Base-by-base conservation (phyloP, 2,329 filamentous ascomycete species). In the Pezicula neosporulosa region DNA sequence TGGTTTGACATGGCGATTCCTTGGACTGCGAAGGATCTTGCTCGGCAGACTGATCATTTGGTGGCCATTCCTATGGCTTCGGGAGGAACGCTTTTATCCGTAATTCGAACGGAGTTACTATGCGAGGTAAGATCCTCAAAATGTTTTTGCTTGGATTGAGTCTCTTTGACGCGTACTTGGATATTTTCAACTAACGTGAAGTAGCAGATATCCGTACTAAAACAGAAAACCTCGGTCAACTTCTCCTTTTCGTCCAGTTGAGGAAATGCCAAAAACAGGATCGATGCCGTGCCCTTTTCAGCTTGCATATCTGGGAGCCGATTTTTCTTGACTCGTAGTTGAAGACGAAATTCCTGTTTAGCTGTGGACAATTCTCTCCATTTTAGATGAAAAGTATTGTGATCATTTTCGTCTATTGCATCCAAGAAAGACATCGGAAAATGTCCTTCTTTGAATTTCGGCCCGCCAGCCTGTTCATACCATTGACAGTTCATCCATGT, bases 171-270 rank as follows among this genome's bases (percentile, higher is more conserved):
- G 64, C 93, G 78, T 59, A 80, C 88, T 66, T 94, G 89, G 28
- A 90, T 82, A 42, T 85, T 82, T 66, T 93, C 89, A 1, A 89
- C 88, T 75, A 85, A 85, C 65, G 93, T 94, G 65, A 92, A 87
- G 49, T 86, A 81, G 21, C 86, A 89, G 56, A 94, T 94, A 61
- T 94, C 87, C 24, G 89, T 92, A 44, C 93, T 85, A 61, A 84
- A 89, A 63, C 66, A 41, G 78, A 76, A 15, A 3, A 90, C 85
- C 55, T 83, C 82, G 68, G 88, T 88, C 47, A 90, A 75, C 27
- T 73, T 72, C 3, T 85, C 86, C 18, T 80, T 73, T 2, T 76
- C 71, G 54, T 85, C 77, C 59, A 81, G 83, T 60, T 90, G 87
- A 0, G 87, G 87, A 55, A 86, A 30, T 7, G 56, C 61, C 78